Evolutionary conservation across 176 grass and related monocot genomes (phyloP).

Genomic region (sorghum (Sorghum bicolor)): DNA sequence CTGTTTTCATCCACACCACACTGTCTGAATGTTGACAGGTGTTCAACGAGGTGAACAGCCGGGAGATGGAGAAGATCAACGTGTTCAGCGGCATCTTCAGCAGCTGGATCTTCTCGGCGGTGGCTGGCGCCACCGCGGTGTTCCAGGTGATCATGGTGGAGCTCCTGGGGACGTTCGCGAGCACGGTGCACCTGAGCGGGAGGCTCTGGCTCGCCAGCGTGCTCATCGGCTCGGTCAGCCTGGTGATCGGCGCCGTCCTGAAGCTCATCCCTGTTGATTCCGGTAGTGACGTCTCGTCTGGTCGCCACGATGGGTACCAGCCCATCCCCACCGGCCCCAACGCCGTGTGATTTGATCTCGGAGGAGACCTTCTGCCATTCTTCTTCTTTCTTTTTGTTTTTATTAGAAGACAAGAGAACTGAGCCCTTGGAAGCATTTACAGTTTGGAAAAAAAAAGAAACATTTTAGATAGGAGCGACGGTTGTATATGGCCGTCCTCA

Average conservation of each 20-base stretch:
- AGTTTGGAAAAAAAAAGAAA: background rate
- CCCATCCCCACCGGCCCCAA: constrained; percentile 64
- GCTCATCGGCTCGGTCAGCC: constrained; percentile 56
- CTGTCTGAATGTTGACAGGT: constrained; percentile 36
- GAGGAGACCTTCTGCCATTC: background rate
- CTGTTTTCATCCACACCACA: background rate
- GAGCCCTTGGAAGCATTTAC: background rate
- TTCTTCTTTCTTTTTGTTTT: background rate
- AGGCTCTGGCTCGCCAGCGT: constrained; percentile 66
- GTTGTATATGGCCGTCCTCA: background rate
- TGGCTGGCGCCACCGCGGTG: constrained; percentile 47
- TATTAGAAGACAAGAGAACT: background rate
- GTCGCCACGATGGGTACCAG: constrained; percentile 39
- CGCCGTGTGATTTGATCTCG: constrained; percentile 56
- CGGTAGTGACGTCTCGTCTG: background rate
- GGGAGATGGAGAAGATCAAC: constrained; percentile 95
- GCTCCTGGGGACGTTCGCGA: constrained; percentile 73
- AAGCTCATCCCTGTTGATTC: constrained; percentile 66
- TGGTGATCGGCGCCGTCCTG: constrained; percentile 58
- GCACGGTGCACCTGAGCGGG: constrained; percentile 57
- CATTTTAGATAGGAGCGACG: background rate
- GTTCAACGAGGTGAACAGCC: constrained; percentile 93
- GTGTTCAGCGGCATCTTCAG: constrained; percentile 72
- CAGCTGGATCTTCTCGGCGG: constrained; percentile 74
- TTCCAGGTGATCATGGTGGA: constrained; percentile 86